phyloP scores from a whole-genome alignment of 805 yeast species.

The Saturnispora zaruensis region DNA sequence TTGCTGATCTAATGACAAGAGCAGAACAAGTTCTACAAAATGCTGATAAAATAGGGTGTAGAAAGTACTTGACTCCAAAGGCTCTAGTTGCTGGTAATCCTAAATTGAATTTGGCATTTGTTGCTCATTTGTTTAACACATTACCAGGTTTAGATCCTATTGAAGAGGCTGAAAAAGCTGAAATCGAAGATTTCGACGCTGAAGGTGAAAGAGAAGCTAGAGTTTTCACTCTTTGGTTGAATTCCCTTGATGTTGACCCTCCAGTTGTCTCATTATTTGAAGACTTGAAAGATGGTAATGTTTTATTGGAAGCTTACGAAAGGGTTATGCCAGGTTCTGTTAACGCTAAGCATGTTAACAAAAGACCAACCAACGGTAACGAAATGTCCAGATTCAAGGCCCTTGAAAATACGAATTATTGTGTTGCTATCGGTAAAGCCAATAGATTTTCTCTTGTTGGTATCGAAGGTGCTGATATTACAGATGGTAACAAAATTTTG shows the following conservation, averaged over 20 bases:
- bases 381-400: conserved; percentile 90
- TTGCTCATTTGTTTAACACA: conserved; percentile 93
- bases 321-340: conserved; percentile 94
- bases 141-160: conserved; percentile 95
- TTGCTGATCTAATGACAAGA: conserved; percentile 61
- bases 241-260: conserved; percentile 92
- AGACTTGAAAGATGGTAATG: conserved; percentile 88
- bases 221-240: conserved; percentile 95
- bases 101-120: conserved; percentile 91
- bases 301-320: conserved; percentile 85
- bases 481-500: conserved; percentile 83
- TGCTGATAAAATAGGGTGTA: conserved; percentile 86
- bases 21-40: conserved; percentile 81
- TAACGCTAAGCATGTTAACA: conserved; percentile 68
- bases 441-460: conserved; percentile 92
- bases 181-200: conserved; percentile 96
- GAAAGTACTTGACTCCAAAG: conserved; percentile 91
- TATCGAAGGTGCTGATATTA: conserved; percentile 94
- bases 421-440: conserved; percentile 93
- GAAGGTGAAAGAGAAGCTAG: conserved; percentile 99
- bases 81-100: conserved; percentile 95
- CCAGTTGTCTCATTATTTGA: conserved; percentile 87
- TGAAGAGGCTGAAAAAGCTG: conserved; percentile 84
- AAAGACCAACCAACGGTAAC: conserved; percentile 64
- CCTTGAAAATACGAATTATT: conserved; percentile 93